Evolutionary conservation across 768 basidiomycete species (phyloP), one percentile per base, ranked within the genome.

Genomic region (Rhizopogon salebrosus): DNA sequence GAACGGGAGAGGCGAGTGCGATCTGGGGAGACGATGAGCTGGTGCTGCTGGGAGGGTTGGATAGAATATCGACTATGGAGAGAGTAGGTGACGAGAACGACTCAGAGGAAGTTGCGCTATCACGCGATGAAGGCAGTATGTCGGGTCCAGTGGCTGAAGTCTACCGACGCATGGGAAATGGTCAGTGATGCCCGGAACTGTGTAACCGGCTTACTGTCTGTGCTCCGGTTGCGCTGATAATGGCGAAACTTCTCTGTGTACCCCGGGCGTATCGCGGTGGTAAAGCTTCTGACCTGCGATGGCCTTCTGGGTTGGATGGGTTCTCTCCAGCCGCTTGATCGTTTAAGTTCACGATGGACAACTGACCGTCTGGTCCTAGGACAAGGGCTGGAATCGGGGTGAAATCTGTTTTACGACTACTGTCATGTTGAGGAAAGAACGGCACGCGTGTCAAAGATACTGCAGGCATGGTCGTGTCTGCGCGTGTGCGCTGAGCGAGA

Each of bases 1-100:
- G 62, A 6, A 61, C 51, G 18, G 68, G 60, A 29, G 39, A 48
- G 51, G 54, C 41, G 16, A 61, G 61, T 18, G 68, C 16, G 37
- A 29, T 48, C 11, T 48, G 42, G 18, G 2, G 23, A 48, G 27
- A 13, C 10, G 18, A 31, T 37, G 48, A 2, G 11, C 24, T 49
- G 16, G 7, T 43, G 24, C 35, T 42, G 0, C 35, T 37, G 40
- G 36, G 38, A 11, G 48, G 4, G 6, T 26, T 24, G n/a, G 41
- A 6, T 3, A 22, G 40, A 18, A 9, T 46, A 9, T 11, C 46
- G 11, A 9, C 24, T 11, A 22, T 18, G 24, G 48, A 24, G 10
- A 3, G 9, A n/a, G 6, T 49, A 2, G 20, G 41, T 24, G 48
- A 49, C 34, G 40, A 45, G 22, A 20, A 7, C 11, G 48, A 49